Percentiles rank a stretch among this genome's conserved stretches.
phyloP scores from a whole-genome alignment of 768 basidiomycete genomes.

The Auriscalpium microsporum region DNA sequence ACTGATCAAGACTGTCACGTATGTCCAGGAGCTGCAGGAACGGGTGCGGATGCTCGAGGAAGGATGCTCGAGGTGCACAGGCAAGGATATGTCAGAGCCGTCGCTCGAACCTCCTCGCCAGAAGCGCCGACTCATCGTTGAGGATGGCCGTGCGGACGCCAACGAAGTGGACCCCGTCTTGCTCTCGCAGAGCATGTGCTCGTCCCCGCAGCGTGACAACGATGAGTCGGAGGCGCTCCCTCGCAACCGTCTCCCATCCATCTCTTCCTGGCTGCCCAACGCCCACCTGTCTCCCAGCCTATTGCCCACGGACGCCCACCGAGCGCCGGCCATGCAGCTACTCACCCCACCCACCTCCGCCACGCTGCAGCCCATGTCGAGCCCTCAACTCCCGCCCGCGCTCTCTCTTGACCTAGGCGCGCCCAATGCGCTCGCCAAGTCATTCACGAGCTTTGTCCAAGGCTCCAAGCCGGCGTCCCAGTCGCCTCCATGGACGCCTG shows the following conservation, averaged over 20 bases:
- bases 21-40: slow-evolving; percentile 16
- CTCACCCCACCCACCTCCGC: slow-evolving; percentile 13
- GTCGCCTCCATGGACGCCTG: slow-evolving; percentile 15
- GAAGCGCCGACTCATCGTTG: background rate
- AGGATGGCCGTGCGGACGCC: background rate
- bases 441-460: background rate
- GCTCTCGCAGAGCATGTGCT: background rate
- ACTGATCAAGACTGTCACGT: slow-evolving; percentile 13
- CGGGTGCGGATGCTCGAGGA: slow-evolving; percentile 10
- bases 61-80: slow-evolving; percentile 4
- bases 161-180: background rate
- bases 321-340: slow-evolving; percentile 7
- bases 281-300: background rate
- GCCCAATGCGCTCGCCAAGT: slow-evolving; percentile 1
- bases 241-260: slow-evolving; percentile 14
- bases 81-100: background rate
- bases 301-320: slow-evolving; percentile 1
- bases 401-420: slow-evolving; percentile 14
- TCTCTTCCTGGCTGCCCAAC: slow-evolving; percentile 12
- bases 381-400: slow-evolving; percentile 12
- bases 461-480: background rate
- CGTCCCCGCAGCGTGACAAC: background rate
- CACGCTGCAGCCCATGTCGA: slow-evolving; percentile 8
- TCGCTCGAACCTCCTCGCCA: slow-evolving; percentile 2
- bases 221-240: background rate